Evolutionary conservation across 2,329 filamentous ascomycete species (phyloP), one percentile per base, ranked within the genome.

Genomic region (Cytospora chrysosperma): DNA sequence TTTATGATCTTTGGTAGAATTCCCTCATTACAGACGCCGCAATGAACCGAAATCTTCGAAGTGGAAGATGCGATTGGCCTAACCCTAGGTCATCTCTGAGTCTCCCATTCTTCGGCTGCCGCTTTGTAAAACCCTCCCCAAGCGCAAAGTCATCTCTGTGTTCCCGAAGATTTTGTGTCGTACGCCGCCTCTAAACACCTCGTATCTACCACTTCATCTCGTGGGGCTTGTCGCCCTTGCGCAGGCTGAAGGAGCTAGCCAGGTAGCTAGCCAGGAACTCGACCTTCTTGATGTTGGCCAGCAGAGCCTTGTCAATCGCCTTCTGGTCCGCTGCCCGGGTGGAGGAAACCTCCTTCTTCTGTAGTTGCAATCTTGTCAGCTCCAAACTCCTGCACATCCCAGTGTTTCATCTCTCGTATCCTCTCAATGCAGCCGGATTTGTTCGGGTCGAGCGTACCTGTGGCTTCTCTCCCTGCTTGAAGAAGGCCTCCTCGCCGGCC

Each of bases 211-310:
- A 99, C 84, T 92, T 91, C 95, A 99, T 98, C 89, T 96, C 92
- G 85, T 99, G 95, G 83, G 95, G 95, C 90, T 94, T 93, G 88
- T 99, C 94, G 78, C 95, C 95, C 87, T 93, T 97, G 85, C 94
- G 91, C 82, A 99, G 89, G 88, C 91, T 96, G 91, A 99, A 99
- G 79, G 90, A 92, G 82, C 90, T 92, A 78, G 87, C 87, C 75
- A 99, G 92, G 88, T 99, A 99, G 84, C 89, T 92, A 79, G 88
- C 82, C 75, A 99, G 91, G 82, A 94, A 85, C 74, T 93, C 90
- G 81, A 96, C 93, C 89, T 98, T 97, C 91, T 98, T 98, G 87
- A 99, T 95, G 82, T 84, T 91, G 82, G 92, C 88, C 75, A 99
- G 83, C 77, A 99, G 85, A 73, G 93, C 88, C 90, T 97, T 96